Evolutionary conservation across 75 land plant species (phyloP).

Genomic region (Pseudotsuga menziesii): DNA sequence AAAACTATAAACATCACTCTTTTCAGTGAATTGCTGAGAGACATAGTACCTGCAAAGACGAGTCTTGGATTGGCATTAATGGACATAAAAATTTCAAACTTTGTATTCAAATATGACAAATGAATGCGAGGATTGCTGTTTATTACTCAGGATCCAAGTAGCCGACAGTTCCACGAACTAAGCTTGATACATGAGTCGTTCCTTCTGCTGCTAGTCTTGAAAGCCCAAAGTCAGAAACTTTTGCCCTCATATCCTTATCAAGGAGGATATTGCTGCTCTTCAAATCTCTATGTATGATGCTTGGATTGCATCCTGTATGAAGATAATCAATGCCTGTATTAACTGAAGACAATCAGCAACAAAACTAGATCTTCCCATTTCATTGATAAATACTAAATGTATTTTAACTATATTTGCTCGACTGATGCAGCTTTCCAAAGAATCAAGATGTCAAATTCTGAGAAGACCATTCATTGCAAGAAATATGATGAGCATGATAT

Average conservation of each 20-base stretch:
- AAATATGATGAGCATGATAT: neutral
- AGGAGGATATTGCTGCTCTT: constrained; percentile 83
- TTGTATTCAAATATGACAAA: neutral
- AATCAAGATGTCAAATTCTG: neutral
- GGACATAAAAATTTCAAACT: neutral
- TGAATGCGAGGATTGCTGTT: neutral
- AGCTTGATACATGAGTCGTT: constrained; percentile 57
- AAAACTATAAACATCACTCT: constrained; percentile 78
- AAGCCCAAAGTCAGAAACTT: constrained; percentile 82
- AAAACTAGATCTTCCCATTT: neutral
- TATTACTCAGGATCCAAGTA: constrained; percentile 83
- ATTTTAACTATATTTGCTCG: neutral
- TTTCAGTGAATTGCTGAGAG: constrained; percentile 71
- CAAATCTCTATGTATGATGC: constrained; percentile 68
- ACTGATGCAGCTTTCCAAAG: neutral
- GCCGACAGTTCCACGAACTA: constrained; percentile 74
- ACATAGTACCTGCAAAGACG: constrained; percentile 50
- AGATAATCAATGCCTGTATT: constrained; percentile 70
- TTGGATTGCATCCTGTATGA: constrained; percentile 69
- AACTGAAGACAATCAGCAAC: neutral
- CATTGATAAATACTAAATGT: neutral
- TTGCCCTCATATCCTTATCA: constrained; percentile 66
- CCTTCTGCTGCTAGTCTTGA: constrained; percentile 69
- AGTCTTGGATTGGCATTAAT: neutral
- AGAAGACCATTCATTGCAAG: neutral